Evolutionary conservation across 108 stramenopile genomes (phyloP).

Genomic region (Cyclotella atomus): DNA sequence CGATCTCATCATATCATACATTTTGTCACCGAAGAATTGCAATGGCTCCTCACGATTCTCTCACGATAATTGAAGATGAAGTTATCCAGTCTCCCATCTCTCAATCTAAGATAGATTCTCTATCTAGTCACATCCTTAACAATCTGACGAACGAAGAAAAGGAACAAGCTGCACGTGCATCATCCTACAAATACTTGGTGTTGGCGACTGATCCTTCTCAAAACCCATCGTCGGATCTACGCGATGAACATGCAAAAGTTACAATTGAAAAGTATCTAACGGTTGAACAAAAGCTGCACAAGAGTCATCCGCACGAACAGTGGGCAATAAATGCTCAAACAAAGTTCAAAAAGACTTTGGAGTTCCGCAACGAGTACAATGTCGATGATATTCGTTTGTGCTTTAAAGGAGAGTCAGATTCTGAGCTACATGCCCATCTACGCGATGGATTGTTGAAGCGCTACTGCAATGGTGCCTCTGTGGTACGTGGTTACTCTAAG

Average conservation of each 20-base stretch:
- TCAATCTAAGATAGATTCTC: not conserved
- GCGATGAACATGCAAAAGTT: conserved; percentile 21
- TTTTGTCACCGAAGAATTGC: too few relatives aligned
- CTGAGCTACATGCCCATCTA: conserved; percentile 15
- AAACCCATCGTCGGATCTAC: conserved; percentile 1
- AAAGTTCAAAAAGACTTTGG: conserved; percentile 34
- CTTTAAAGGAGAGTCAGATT: conserved; percentile 34
- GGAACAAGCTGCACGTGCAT: conserved; percentile 22
- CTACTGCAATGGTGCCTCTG: conserved; percentile 19
- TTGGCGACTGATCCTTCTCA: not conserved
- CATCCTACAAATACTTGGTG: conserved; percentile 20
- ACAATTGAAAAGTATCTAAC: conserved; percentile 13
- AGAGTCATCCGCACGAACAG: not conserved
- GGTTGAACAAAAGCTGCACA: conserved; percentile 28
- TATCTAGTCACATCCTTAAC: conserved; percentile 9
- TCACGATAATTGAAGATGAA: too few relatives aligned
- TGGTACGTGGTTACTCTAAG: conserved; percentile 54
- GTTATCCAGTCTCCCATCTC: not conserved
- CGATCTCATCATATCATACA: too few relatives aligned
- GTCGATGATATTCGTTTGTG: conserved; percentile 49
- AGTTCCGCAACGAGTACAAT: conserved; percentile 35
- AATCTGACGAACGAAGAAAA: conserved; percentile 8
- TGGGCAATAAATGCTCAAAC: conserved; percentile 9
- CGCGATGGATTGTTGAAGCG: conserved; percentile 40
- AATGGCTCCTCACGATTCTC: too few relatives aligned